Evolutionary conservation across 331 rosid species (phyloP), one percentile per base, ranked within the genome.

Genomic region (Quercus tomentella): DNA sequence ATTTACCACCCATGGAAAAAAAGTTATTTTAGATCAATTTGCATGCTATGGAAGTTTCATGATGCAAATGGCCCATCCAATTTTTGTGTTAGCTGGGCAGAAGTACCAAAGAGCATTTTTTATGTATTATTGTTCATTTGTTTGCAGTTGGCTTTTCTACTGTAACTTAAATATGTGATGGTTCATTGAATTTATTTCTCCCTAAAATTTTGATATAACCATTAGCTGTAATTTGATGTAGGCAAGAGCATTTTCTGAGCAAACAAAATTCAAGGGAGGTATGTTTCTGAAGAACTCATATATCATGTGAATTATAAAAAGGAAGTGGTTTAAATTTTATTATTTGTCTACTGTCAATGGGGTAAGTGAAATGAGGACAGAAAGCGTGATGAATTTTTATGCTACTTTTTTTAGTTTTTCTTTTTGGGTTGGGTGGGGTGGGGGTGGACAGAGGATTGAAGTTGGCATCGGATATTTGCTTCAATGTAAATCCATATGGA

Each of bases 241-340:
- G 98, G 98, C 93, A 22, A 92, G 78, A 82, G 33, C 91, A 73
- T 94, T 92, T 77, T 81, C 83, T 28, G 89, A 91, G 86, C 85
- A 94, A 83, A 89, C 97, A 76, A 91, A 89, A 77, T 94, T 94
- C 83, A 76, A 83, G 85, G 97, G 97, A 94, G 98, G 98, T 94
- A 81, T 62, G 73, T 82, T 49, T 77, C 56, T 66, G 35, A 63
- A 62, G 68, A 77, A 80, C 77, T 76, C 56, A 25, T 35, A 70
- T 14, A 45, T 70, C 49, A 23, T 62, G 31, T 60, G 66, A 77
- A 75, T 54, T 77, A 49, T 49, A 49, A 49, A 0, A 12, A 1
- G 12, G n/a, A 25, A 37, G 35, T 43, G 26, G 21, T 58, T 73
- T 55, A 16, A n/a, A 17, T 43, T 45, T 20, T 49, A 37, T n/a